These are phyloP conservation scores for Thermochaetoides thermophila DNA, from an alignment of 495 filamentous ascomycete genomes.

Conservation along the genomic window DNA sequence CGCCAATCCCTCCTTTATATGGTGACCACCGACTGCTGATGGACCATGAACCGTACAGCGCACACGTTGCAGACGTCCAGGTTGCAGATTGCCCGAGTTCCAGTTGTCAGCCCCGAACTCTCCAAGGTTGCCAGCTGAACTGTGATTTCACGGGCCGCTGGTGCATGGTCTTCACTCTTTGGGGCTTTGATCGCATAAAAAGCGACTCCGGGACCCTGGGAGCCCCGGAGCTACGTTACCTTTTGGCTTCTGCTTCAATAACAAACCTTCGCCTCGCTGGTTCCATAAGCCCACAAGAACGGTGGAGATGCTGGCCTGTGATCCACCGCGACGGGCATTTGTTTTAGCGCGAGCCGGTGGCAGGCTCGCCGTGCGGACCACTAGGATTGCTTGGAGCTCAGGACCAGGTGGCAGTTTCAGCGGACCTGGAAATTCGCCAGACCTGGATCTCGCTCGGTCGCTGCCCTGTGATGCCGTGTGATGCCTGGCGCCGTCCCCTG, in stretches of 20 bases:
- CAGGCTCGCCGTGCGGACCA: constrained; percentile 10
- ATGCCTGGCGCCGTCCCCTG: constrained; percentile 1
- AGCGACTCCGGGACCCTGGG: no score
- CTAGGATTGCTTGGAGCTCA: constrained; percentile 13
- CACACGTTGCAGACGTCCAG: no score
- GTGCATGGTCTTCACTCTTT: constrained; percentile 4
- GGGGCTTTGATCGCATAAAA: constrained; percentile 2
- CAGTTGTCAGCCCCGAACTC: no score
- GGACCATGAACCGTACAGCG: no score
- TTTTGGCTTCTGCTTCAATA: constrained; percentile 4
- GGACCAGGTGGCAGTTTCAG: constrained; percentile 6
- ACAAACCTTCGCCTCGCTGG: constrained; percentile 5
- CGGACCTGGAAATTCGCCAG: constrained; percentile 15
- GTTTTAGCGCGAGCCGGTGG: constrained; percentile 4
- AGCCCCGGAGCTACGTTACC: constrained; percentile 9
- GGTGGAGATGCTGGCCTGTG: constrained; percentile 11
- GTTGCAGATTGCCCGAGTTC: no score
- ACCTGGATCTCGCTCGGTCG: constrained; percentile 8
- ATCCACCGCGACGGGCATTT: constrained; percentile 1
- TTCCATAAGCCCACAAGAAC: constrained; percentile 22
- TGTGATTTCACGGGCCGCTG: constrained; percentile 1
- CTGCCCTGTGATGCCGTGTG: no score
- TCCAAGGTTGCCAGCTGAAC: no score
- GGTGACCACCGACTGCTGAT: constrained; percentile 5
- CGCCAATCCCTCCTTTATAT: constrained; percentile 15